phyloP scores from a whole-genome alignment of 1,284 basidiomycete genomes.

The Austroboletus novae-zelandiae region DNA sequence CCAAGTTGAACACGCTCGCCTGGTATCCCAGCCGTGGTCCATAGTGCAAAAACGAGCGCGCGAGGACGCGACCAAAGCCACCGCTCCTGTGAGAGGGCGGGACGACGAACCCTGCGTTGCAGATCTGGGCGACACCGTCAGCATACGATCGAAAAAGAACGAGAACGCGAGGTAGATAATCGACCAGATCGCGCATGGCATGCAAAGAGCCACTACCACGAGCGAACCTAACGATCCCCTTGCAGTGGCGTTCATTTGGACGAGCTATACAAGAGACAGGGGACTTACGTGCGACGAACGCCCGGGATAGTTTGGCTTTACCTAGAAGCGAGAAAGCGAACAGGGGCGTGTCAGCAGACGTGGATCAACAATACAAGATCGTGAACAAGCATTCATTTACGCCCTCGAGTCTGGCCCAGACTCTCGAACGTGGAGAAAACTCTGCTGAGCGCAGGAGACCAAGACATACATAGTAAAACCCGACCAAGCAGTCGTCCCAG shows the following conservation, averaged over 20 bases:
- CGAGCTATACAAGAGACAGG: not conserved
- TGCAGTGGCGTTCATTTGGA: not conserved
- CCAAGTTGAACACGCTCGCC: slow-evolving; percentile 91
- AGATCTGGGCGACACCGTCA: slow-evolving; percentile 50
- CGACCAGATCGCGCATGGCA: not conserved
- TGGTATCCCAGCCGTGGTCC: slow-evolving; percentile 81
- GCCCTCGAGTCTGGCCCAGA: not conserved
- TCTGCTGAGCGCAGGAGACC: too few relatives aligned
- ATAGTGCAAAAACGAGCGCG: slow-evolving; percentile 79
- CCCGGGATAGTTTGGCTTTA: slow-evolving; percentile 94
- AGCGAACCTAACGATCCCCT: slow-evolving; percentile 2
- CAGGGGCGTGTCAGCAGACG: not conserved
- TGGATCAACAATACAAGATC: not conserved
- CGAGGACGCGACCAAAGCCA: slow-evolving; percentile 74
- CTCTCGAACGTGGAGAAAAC: not conserved
- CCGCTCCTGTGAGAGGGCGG: slow-evolving; percentile 63
- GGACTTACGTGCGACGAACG: slow-evolving; percentile 82
- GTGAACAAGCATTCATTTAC: not conserved
- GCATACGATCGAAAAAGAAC: not conserved
- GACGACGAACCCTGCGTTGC: slow-evolving; percentile 90
- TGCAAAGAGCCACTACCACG: not conserved
- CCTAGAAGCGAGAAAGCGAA: slow-evolving; percentile 33
- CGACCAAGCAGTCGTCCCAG: slow-evolving; percentile 73
- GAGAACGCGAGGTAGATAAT: not conserved
- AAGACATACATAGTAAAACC: slow-evolving; percentile 76